A percentile compares a stretch with the other conserved stretches of the same genome.
phyloP scores from a whole-genome alignment of 2,329 filamentous ascomycete genomes.

The Beauveria pseudobassiana region DNA sequence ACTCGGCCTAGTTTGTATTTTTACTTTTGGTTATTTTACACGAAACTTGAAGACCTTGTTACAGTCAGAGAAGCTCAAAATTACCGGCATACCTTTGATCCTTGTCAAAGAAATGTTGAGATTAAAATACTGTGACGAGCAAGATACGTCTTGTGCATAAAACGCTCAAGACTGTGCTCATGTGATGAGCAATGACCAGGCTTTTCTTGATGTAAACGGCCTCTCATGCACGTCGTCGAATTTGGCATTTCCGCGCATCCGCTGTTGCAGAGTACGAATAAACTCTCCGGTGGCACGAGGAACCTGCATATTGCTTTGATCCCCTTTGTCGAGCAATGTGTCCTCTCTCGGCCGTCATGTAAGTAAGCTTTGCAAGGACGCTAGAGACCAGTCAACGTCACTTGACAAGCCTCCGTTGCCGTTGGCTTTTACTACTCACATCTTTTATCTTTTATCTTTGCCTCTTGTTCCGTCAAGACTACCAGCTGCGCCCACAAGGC shows the following conservation, averaged over 20 bases:
- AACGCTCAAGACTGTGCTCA: not conserved
- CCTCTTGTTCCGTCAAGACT: not conserved
- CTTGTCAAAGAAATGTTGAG: not conserved
- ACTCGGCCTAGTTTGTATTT: too few species aligned
- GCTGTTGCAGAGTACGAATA: not conserved
- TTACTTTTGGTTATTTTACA: not conserved
- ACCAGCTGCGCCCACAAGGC: not conserved
- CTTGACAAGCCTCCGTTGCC: too few species aligned
- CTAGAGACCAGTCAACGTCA: too few species aligned
- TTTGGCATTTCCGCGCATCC: constrained; percentile 3
- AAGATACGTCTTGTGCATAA: not conserved
- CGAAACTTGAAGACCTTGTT: not conserved
- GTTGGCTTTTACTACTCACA: too few species aligned
- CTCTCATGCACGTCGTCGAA: not conserved
- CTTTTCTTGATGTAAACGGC: not conserved
- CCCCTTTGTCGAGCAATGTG: not conserved
- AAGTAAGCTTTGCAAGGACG: too few species aligned
- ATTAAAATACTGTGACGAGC: not conserved
- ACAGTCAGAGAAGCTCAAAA: not conserved
- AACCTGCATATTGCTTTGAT: not conserved
- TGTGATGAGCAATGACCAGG: not conserved
- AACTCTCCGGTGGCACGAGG: not conserved
- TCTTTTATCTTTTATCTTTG: not conserved
- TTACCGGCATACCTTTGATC: not conserved
- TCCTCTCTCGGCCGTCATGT: not conserved